These are phyloP conservation scores for Ciborinia camelliae DNA, from an alignment of 2,329 filamentous ascomycete genomes.

Conservation along the genomic window DNA sequence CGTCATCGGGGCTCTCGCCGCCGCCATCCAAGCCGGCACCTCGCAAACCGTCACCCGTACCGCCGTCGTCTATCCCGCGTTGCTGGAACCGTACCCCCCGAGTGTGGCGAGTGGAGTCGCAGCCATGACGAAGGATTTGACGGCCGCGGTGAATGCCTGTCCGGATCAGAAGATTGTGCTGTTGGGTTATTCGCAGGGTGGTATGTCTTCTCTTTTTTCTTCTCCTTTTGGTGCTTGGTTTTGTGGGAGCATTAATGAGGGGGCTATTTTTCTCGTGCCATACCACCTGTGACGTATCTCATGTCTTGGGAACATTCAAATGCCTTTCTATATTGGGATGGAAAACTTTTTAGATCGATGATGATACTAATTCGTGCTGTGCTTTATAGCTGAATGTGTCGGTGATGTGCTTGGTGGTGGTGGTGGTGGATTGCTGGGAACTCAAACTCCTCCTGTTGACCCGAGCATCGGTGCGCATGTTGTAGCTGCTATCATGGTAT, in stretches of 20 bases:
- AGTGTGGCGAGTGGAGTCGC: conserved; percentile 13
- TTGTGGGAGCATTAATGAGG: too few species aligned
- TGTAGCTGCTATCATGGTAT: background rate
- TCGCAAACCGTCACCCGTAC: background rate
- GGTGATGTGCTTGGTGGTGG: background rate
- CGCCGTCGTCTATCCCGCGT: background rate
- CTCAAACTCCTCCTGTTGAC: background rate
- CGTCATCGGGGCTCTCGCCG: background rate
- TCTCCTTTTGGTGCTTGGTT: too few species aligned
- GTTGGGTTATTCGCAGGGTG: conserved; percentile 6
- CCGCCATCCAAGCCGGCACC: background rate
- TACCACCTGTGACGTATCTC: too few species aligned
- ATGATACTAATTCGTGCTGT: background rate
- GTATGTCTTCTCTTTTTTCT: background rate
- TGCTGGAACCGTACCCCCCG: background rate
- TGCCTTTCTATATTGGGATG: too few species aligned
- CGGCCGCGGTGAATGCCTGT: conserved; percentile 2
- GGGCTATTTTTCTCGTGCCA: too few species aligned
- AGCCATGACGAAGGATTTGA: conserved; percentile 4
- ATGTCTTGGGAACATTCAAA: too few species aligned
- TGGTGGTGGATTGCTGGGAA: background rate
- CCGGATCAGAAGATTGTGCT: conserved; percentile 5
- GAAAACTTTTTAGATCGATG: too few species aligned
- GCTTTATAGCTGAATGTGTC: background rate
- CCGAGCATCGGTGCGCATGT: background rate